Evolutionary conservation across 768 basidiomycete species (phyloP), one percentile per base, ranked within the genome.

Genomic region (Suillus brevipes): DNA sequence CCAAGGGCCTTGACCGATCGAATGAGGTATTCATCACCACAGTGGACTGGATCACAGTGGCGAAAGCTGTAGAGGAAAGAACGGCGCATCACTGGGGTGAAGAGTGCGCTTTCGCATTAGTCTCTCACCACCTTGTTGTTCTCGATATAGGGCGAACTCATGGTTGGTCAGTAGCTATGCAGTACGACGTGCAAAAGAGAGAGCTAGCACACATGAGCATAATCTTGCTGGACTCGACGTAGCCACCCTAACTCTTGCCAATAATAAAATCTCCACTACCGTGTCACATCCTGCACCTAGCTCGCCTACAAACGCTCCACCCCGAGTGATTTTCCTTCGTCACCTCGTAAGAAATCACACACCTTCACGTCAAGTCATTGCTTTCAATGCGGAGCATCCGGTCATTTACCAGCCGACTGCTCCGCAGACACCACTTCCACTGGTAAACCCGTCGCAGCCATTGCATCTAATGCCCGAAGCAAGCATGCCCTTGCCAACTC

Each of bases 361-460:
- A 3, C 2, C 0, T 16, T 55, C 10, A 20, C 23, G 1, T 55
- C 14, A 1, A 34, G 9, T 2, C 28, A 23, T 49, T 49, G 47
- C 2, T 49, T 49, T 49, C 12, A 5, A 0, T 43, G 23, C 4
- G 47, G 47, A 47, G n/a, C n/a, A 6, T 4, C 4, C 12, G n/a
- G n/a, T 4, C 23, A 49, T 23, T 13, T 49, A 4, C 47, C 47
- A 0, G 4, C n/a, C 0, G 47, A 47, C 12, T 47, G n/a, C 2
- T 5, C 47, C 9, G 23, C 23, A 0, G n/a, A 47, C 2, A 12
- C n/a, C 4, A 47, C 47, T 0, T 0, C 2, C 0, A 12, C 47
- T 0, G n/a, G n/a, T 5, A 49, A 23, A 49, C 47, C 47, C 4
- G 47, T 49, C 0, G 23, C 47, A 12, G 0, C 47, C 2, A 5